Evolutionary conservation across 1,284 basidiomycete genomes (phyloP).

Genomic region (Cystobasidium sp.): DNA sequence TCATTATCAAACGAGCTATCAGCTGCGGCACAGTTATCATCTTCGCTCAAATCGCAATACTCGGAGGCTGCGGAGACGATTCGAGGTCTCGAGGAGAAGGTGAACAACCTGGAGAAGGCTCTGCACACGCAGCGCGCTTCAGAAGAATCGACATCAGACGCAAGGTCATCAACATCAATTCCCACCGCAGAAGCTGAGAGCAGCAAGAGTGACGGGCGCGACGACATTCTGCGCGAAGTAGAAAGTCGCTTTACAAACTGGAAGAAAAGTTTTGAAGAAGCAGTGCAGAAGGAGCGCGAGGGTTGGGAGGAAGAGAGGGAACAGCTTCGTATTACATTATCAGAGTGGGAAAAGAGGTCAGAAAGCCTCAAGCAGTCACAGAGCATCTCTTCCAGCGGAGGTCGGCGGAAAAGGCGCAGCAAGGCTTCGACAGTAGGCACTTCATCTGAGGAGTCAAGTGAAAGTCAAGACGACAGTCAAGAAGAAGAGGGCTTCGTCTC

Average conservation of each 20-base stretch:
- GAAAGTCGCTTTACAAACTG: constrained; percentile 53
- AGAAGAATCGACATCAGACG: neutral
- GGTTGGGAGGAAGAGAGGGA: constrained; percentile 82
- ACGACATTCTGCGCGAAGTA: constrained; percentile 44
- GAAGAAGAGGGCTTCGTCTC: constrained; percentile 34
- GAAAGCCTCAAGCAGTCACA: neutral
- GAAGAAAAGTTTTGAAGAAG: constrained; percentile 57
- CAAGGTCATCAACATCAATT: neutral
- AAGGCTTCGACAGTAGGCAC: constrained; percentile 43
- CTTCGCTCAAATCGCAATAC: constrained; percentile 77
- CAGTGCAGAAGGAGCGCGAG: constrained; percentile 66
- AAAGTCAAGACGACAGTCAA: constrained; percentile 28
- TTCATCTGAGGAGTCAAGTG: constrained; percentile 50
- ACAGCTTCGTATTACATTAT: constrained; percentile 71
- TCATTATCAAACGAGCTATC: constrained; percentile 75
- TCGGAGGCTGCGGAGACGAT: constrained; percentile 78
- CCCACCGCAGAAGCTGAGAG: constrained; percentile 22
- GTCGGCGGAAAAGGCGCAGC: constrained; percentile 53
- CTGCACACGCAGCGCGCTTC: constrained; percentile 57
- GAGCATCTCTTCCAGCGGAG: constrained; percentile 1
- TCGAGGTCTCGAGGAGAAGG: constrained; percentile 67
- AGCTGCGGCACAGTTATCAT: constrained; percentile 74
- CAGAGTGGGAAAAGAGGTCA: constrained; percentile 73
- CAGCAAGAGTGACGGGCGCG: constrained; percentile 51
- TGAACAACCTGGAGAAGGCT: constrained; percentile 61